Percentiles rank a stretch among this genome's conserved stretches.
These are phyloP conservation scores for Aureobasidium sp. DNA, from an alignment of 2,329 filamentous ascomycete genomes.

Conservation along the genomic window DNA sequence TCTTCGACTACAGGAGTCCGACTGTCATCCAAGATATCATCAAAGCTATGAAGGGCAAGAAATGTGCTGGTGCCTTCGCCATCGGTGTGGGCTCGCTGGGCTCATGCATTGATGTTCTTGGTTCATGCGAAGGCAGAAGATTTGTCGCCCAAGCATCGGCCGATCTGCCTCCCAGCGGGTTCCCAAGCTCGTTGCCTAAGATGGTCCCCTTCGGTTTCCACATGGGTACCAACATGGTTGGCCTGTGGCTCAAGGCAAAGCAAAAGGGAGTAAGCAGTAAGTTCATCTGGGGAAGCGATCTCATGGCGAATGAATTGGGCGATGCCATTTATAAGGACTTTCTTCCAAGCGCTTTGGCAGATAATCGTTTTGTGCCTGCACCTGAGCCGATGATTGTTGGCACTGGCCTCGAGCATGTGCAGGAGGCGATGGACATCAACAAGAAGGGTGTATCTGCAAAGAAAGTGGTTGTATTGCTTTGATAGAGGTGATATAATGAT, in stretches of 20 bases:
- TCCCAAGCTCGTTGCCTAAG: neutral
- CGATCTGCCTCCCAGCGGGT: neutral
- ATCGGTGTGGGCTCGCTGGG: neutral
- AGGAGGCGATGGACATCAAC: slow-evolving; percentile 17
- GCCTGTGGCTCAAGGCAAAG: neutral
- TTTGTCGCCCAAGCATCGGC: neutral
- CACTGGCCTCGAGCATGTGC: slow-evolving; percentile 18
- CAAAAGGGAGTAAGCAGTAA: no score
- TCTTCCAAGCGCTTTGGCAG: slow-evolving; percentile 29
- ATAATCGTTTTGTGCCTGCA: slow-evolving; percentile 26
- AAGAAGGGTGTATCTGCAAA: slow-evolving; percentile 18
- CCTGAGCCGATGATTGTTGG: slow-evolving; percentile 20
- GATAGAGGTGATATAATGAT: no score
- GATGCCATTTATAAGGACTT: neutral
- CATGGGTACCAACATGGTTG: neutral
- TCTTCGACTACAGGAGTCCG: slow-evolving; percentile 38
- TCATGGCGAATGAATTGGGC: no score
- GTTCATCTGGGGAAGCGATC: no score
- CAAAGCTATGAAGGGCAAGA: neutral
- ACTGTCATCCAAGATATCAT: slow-evolving; percentile 25
- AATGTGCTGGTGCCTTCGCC: neutral
- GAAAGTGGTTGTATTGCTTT: slow-evolving; percentile 18
- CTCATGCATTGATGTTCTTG: neutral
- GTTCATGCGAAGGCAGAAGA: neutral
- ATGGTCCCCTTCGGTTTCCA: no score